Evolutionary conservation across 1,139 yeast genomes (phyloP), one percentile per base, ranked within the genome.

Genomic region (Candida tropicalis): DNA sequence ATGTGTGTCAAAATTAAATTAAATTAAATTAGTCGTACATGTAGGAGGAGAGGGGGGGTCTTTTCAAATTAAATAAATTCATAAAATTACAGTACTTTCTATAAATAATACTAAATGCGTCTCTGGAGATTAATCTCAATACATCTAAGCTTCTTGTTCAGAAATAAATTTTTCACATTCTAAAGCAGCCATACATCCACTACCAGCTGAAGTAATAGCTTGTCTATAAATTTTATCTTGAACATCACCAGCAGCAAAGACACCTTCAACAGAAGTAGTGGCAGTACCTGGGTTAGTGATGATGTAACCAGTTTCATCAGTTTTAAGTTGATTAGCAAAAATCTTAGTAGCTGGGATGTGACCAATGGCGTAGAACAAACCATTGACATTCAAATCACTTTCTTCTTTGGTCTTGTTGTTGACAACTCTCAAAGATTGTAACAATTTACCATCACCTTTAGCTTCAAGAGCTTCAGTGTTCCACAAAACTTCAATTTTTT

Each of bases 181-280:
- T 53, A 93, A 79, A 50, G 96, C 99, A 57, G 99, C 99, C 97
- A 91, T 93, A 78, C 99, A 93, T 51, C 99, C 99, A 53, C 97
- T 81, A 62, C 99, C 99, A 25, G 99, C 99, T 63, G 97, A 90
- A 40, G 99, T 93, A 63, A 93, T 89, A 47, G 99, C 99, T 75
- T 93, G 99, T 83, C 99, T 87, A 70, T 91, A 93, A 64, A 81
- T 81, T 70, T 89, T 86, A 68, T 93, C 99, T 70, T 93, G 99
- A 42, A 93, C 99, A 66, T 93, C 99, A 72, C 99, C 99, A 49
- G 99, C 99, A 49, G 99, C 99, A 58, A 85, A 93, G 50, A 93
- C 87, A 65, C 97, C 98, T 60, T 81, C 81, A 50, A 91, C 79
- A n/a, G 95, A 83, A 40, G 99, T 95, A 57, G 74, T 68, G 24